phyloP scores from a whole-genome alignment of 805 yeast genomes.

The Sugiyamaella americana region DNA sequence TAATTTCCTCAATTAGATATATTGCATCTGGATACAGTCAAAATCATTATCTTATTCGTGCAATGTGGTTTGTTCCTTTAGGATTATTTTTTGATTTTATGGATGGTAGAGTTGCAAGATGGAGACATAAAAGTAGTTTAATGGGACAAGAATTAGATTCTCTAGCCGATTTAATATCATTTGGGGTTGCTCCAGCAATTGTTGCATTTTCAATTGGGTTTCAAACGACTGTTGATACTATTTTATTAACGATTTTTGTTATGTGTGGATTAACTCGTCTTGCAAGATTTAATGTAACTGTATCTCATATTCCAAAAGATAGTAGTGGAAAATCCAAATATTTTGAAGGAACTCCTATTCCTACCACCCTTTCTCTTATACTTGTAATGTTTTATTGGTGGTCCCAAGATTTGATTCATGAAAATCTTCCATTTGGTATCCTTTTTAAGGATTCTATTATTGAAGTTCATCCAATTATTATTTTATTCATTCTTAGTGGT shows the following conservation, averaged over 20 bases:
- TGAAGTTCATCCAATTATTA: slow-evolving; percentile 70
- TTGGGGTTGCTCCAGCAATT: slow-evolving; percentile 93
- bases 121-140: slow-evolving; percentile 82
- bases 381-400: slow-evolving; percentile 64
- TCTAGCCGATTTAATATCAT: slow-evolving; percentile 87
- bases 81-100: slow-evolving; percentile 95
- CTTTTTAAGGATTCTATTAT: slow-evolving; percentile 47
- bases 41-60: slow-evolving; percentile 57
- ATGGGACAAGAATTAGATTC: slow-evolving; percentile 98
- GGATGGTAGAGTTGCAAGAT: slow-evolving; percentile 95
- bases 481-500: slow-evolving; percentile 70
- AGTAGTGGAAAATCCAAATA: slow-evolving; percentile 77
- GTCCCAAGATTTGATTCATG: slow-evolving; percentile 37
- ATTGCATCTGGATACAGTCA: slow-evolving; percentile 62
- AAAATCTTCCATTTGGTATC: slow-evolving; percentile 61
- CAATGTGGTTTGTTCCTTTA: slow-evolving; percentile 80
- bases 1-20: slow-evolving; percentile 78
- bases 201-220: slow-evolving; percentile 90
- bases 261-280: slow-evolving; percentile 89
- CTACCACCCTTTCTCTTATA: slow-evolving; percentile 75
- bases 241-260: slow-evolving; percentile 74
- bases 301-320: slow-evolving; percentile 88
- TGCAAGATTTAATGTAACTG: slow-evolving; percentile 94
- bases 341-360: slow-evolving; percentile 96
- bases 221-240: slow-evolving; percentile 73